Conservation (phyloP, 2,329 filamentous ascomycete genomes). For the Phaeosphaeria sp. region DNA sequence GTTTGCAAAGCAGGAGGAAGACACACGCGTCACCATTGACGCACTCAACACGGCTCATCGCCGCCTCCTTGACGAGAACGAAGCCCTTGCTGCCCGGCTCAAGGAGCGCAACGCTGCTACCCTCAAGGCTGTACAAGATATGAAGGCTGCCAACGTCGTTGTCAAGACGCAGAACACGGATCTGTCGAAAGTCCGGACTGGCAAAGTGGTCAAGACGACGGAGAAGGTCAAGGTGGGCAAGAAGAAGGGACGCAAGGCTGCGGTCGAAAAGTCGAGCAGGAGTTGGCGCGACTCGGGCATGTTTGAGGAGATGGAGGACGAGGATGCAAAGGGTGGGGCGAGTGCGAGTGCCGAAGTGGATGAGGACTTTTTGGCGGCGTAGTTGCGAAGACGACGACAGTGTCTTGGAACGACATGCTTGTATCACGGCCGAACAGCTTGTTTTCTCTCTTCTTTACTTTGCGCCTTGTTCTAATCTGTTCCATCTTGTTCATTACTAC, state of each 20-base stretch:
- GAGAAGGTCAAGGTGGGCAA: neutral
- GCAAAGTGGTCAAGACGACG: slow-evolving; percentile 26
- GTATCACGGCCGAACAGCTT: neutral
- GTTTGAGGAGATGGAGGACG: slow-evolving; percentile 29
- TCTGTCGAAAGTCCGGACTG: slow-evolving; percentile 41
- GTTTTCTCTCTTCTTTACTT: neutral
- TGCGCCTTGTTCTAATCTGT: neutral
- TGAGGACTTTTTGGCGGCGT: slow-evolving; percentile 26
- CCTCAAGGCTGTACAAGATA: slow-evolving; percentile 38
- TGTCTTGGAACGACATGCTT: neutral
- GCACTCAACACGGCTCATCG: slow-evolving; percentile 35
- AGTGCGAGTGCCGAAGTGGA: slow-evolving; percentile 16
- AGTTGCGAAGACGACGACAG: neutral
- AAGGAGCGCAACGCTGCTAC: slow-evolving; percentile 38
- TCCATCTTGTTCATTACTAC: neutral
- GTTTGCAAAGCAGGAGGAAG: slow-evolving; percentile 35
- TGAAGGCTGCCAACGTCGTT: slow-evolving; percentile 43
- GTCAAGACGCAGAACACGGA: slow-evolving; percentile 34
- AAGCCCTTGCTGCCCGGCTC: slow-evolving; percentile 32
- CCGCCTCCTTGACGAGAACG: slow-evolving; percentile 38
- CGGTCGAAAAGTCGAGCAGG: slow-evolving; percentile 32
- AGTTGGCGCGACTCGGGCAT: slow-evolving; percentile 43
- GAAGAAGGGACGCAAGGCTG: slow-evolving; percentile 39
- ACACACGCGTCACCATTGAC: slow-evolving; percentile 41
- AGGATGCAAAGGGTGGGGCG: slow-evolving; percentile 5